Evolutionary conservation across 495 filamentous ascomycete genomes (phyloP), one percentile per base, ranked within the genome.

Genomic region (Rhypophila decipiens): DNA sequence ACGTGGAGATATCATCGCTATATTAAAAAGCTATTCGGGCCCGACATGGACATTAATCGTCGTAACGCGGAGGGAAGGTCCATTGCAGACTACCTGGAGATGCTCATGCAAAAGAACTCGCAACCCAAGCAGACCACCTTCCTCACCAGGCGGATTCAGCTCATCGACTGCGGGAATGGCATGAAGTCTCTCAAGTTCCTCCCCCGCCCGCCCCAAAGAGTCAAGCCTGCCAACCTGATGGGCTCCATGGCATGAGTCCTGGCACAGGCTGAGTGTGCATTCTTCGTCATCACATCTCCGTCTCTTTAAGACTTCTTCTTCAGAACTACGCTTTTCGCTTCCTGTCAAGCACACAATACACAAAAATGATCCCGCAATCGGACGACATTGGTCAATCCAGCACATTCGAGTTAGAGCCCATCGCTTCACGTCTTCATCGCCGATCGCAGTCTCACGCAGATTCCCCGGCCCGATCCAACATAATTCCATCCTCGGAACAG

Each of bases 1-100:
- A 44, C 46, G 4, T 57, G 53, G 53, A 49, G 50, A 22, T 52
- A 52, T 21, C 53, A 52, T 37, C 49, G 49, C 21, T 57, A 52
- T 34, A 50, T 57, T 42, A 48, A 44, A 23, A 35, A 44, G 15
- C 38, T 57, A 8, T 15, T n/a, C 3, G 46, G 45, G 10, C 49
- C 49, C 5, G 46, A 33, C 13, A 42, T 57, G 12, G 53, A 57
- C 18, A 47, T 57, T 34, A 57, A 57, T 33, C 49, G 48, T 11
- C 37, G 17, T n/a, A 57, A 57, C 33, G 40, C 39, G 23, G 53
- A 42, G 2, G 45, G 49, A 4, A 38, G 23, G 39, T 52, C 49
- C 7, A 38, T 42, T 17, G 46, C 34, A 7, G 49, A 57, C 24
- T 52, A 52, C 34, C 49, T 57, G 7, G 19, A 43, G 24, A 27